phyloP scores from a whole-genome alignment of 352 stramenopile genomes.

The Phytophthora ohioensis region DNA sequence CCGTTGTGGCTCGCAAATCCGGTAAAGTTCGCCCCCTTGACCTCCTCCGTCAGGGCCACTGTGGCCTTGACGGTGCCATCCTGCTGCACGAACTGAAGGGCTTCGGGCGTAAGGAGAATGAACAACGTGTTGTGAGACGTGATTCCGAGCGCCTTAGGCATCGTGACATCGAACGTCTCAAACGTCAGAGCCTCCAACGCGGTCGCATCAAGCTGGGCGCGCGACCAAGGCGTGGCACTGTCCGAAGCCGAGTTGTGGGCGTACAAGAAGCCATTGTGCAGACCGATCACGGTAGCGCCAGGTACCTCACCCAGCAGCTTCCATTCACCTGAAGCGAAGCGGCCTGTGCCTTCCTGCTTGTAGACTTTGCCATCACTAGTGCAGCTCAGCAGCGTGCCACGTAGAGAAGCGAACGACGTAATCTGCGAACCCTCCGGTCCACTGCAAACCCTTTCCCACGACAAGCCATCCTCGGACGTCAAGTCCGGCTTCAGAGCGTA shows the following conservation, averaged over 20 bases:
- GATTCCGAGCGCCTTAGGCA: constrained; percentile 55
- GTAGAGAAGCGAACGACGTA: constrained; percentile 71
- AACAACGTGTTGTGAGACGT: constrained; percentile 82
- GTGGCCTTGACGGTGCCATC: constrained; percentile 49
- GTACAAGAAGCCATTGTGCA: constrained; percentile 85
- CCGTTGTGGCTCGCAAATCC: constrained; percentile 87
- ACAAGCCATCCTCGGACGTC: constrained; percentile 26
- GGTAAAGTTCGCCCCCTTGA: constrained; percentile 38
- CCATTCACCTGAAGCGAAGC: constrained; percentile 72
- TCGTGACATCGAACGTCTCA: constrained; percentile 37
- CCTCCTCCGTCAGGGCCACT: constrained; percentile 36
- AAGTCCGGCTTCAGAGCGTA: constrained; percentile 57
- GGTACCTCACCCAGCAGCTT: constrained; percentile 57
- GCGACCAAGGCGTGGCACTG: constrained; percentile 49
- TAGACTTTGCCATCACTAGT: constrained; percentile 67
- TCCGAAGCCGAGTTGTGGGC: constrained; percentile 37
- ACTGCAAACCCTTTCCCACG: constrained; percentile 64
- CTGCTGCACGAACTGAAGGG: constrained; percentile 52
- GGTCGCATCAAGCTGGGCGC: constrained; percentile 53
- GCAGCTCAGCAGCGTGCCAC: constrained; percentile 70
- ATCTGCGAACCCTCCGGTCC: constrained; percentile 54
- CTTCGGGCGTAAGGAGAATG: constrained; percentile 62
- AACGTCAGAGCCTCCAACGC: constrained; percentile 66
- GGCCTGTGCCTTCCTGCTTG: constrained; percentile 71
- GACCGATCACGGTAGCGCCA: constrained; percentile 55